Percentiles rank a stretch among this genome's conserved stretches.
phyloP scores from a whole-genome alignment of 345 rosid species.

The Euphorbia pulcherrima region DNA sequence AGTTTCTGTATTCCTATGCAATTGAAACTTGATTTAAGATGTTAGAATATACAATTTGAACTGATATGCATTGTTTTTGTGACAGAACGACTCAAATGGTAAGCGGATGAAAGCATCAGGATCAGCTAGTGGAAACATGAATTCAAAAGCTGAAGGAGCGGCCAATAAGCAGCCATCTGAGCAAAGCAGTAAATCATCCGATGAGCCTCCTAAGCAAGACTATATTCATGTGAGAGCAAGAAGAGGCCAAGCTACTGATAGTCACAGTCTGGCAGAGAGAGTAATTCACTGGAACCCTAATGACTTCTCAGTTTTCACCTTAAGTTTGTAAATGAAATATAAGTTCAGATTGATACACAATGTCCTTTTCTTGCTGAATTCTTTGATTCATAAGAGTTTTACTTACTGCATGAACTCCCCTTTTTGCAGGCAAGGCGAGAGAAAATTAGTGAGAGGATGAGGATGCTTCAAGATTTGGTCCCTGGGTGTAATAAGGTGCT shows the following conservation, averaged over 20 bases:
- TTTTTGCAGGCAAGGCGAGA: conserved; percentile 79
- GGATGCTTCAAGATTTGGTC: conserved; percentile 79
- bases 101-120: conserved; percentile 21
- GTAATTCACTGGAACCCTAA: conserved; percentile 19
- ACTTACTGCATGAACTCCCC: neutral
- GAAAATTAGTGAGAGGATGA: conserved; percentile 90
- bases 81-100: conserved; percentile 23
- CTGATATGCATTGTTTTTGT: neutral
- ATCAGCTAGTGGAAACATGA: conserved; percentile 7
- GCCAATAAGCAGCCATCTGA: conserved; percentile 13
- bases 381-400: conserved; percentile 1
- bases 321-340: neutral
- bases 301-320: conserved; percentile 18
- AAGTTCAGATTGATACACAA: neutral
- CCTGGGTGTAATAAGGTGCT: conserved; percentile 90
- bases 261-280: conserved; percentile 38
- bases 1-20: no score
- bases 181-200: conserved; percentile 14
- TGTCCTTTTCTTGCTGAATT: neutral
- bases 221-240: conserved; percentile 32
- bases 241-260: conserved; percentile 38
- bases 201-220: conserved; percentile 27
- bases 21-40: no score
- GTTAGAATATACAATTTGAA: neutral
- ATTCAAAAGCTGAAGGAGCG: conserved; percentile 14